Evolutionary conservation across 106 monocot genomes (phyloP), one percentile per base, ranked within the genome.

Genomic region (Narthecium ossifragum): DNA sequence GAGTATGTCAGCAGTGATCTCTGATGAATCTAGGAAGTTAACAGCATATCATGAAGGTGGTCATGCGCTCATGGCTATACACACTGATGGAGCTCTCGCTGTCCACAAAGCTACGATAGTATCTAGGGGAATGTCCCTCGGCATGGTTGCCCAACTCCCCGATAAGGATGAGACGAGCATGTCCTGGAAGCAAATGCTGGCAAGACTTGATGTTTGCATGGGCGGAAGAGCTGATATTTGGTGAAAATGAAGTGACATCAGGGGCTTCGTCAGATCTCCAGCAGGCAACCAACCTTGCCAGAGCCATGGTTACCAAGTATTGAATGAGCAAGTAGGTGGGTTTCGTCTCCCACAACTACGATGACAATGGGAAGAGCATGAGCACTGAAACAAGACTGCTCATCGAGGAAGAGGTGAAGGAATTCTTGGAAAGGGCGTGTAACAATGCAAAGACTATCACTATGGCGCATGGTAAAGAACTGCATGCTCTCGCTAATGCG

Each of bases 181-280:
- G 38, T 90, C 86, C 84, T 90, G 81, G 78, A 86, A 76, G 55
- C 96, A 96, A 59, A 53, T 96, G 20, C 65, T 96, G 65, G 90
- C 96, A 25, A 78, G 96, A 48, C 83, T 96, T 68, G 96, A 96
- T 81, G 86, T 96, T 26, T 96, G 96, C 76, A 90, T 96, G 96
- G 96, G 96, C 53, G 96, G 96, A n/a, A 80, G 96, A 70, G 96
- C 85, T 96, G 21, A 90, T 96, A 24, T 96, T 96, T 81, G 96
- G 96, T 24, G 75, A 70, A 36, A 90, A 96, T 9, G 45, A 78
- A 63, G 55, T 96, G 14, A 96, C 96, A 27, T 86, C 90, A 51
- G 96, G 96, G 51, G 96, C 96, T 37, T 87, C 81, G 41, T 87
- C 64, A 64, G 96, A 96, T 81, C 75, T 90, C 53, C 83, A 77